Percentiles rank a stretch among this genome's conserved stretches.
Conservation (phyloP, 192 early-diverging fungal species). For the Coemansia sp. region DNA sequence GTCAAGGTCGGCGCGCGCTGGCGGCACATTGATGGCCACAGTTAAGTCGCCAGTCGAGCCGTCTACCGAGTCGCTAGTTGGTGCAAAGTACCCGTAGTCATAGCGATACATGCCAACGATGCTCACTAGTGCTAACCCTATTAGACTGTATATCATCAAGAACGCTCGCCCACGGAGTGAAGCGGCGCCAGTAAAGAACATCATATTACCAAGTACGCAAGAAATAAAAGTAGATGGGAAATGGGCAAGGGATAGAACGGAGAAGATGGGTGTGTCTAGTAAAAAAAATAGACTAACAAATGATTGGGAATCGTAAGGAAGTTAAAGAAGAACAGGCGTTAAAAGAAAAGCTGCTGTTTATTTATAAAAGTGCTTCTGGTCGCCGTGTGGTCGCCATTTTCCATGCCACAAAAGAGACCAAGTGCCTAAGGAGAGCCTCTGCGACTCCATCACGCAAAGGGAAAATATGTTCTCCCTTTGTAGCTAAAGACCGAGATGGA, state of each 20-base stretch:
- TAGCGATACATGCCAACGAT: neutral
- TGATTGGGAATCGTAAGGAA: neutral
- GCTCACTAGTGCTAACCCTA: neutral
- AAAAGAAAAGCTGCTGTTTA: neutral
- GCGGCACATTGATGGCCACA: neutral
- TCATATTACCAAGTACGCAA: neutral
- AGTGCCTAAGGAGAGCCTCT: neutral
- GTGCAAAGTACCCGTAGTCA: neutral
- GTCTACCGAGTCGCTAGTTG: too few relatives aligned
- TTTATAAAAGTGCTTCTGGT: neutral
- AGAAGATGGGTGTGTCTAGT: neutral
- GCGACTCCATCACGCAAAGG: too few relatives aligned
- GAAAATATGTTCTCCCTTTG: too few relatives aligned
- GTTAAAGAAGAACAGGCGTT: neutral
- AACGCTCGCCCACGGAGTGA: neutral
- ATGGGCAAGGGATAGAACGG: neutral
- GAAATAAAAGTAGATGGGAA: neutral
- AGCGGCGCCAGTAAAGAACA: neutral
- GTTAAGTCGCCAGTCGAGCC: too few relatives aligned
- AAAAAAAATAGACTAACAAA: neutral
- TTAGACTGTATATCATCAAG: neutral
- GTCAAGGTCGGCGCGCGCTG: slow-evolving; percentile 3
- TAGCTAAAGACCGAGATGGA: too few relatives aligned
- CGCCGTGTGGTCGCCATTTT: neutral
- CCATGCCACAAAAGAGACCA: neutral